A percentile compares a stretch with the other conserved stretches of the same genome.
These are phyloP conservation scores for Candida glucosophila DNA, from an alignment of 1,139 yeast genomes.

Conservation along the genomic window DNA sequence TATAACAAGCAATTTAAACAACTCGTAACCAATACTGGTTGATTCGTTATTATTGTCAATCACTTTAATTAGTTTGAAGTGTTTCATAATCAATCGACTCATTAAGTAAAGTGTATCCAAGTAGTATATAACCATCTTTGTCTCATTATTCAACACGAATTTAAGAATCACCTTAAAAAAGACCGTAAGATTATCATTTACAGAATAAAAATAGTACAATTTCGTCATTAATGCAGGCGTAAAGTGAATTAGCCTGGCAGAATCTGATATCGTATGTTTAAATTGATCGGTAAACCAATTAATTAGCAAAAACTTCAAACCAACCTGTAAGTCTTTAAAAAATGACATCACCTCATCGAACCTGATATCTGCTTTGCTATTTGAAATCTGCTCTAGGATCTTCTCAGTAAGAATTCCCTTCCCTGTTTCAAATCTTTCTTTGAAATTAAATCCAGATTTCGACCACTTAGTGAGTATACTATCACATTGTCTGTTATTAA, in stretches of 20 bases:
- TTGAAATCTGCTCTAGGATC: constrained; percentile 17
- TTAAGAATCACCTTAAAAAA: constrained; percentile 34
- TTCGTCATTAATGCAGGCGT: constrained; percentile 23
- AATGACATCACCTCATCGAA: constrained; percentile 9
- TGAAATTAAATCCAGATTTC: constrained; percentile 23
- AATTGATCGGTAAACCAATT: constrained; percentile 38
- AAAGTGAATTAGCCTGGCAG: constrained; percentile 31
- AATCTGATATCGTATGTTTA: constrained; percentile 18
- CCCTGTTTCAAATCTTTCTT: constrained; percentile 21
- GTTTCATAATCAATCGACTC: constrained; percentile 24
- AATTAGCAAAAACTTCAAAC: constrained; percentile 33
- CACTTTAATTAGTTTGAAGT: constrained; percentile 29
- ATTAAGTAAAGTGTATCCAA: constrained; percentile 33
- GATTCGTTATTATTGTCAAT: constrained; percentile 22
- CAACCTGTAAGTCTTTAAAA: constrained; percentile 22
- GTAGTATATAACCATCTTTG: constrained; percentile 32
- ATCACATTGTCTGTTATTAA: constrained; percentile 43
- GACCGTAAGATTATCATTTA: constrained; percentile 29
- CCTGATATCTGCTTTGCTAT: constrained; percentile 7
- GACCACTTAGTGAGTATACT: constrained; percentile 38
- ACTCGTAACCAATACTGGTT: constrained; percentile 23
- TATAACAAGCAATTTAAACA: constrained; percentile 24
- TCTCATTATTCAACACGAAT: constrained; percentile 30
- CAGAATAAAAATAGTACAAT: constrained; percentile 24
- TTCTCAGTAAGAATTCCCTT: constrained; percentile 15